A percentile compares a stretch with the other conserved stretches of the same genome.
Evolutionary conservation across 352 stramenopile genomes (phyloP).

Genomic region (Phytophthora kernoviae): DNA sequence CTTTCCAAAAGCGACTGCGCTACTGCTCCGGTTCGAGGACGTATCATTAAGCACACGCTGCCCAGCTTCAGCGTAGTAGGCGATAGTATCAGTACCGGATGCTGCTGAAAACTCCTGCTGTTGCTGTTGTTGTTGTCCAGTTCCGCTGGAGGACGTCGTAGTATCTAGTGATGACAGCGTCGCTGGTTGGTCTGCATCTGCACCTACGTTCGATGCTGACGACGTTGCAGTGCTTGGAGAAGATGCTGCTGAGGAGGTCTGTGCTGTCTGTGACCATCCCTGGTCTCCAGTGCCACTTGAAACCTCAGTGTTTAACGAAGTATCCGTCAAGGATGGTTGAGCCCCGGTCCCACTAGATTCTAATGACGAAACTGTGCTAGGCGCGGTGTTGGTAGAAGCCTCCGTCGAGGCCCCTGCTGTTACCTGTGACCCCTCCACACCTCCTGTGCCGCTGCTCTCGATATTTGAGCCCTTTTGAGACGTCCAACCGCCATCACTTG

Average conservation of each 20-base stretch:
- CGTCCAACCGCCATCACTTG: conserved; percentile 3
- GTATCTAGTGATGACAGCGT: neutral
- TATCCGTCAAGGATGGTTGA: neutral
- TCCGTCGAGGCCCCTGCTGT: neutral
- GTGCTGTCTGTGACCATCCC: neutral
- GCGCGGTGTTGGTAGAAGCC: neutral
- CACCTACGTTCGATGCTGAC: neutral
- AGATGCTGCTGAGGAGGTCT: conserved; percentile 10
- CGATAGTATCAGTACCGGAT: no score
- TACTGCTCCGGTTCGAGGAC: neutral
- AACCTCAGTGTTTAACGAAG: neutral
- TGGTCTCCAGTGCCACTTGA: conserved; percentile 5
- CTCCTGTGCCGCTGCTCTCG: conserved; percentile 18
- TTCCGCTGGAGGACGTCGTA: neutral
- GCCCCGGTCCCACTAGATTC: neutral
- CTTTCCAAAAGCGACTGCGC: conserved; percentile 17
- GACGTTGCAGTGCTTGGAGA: conserved; percentile 18
- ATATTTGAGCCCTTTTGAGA: conserved; percentile 11
- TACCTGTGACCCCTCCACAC: neutral
- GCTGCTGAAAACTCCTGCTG: no score
- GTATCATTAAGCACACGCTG: neutral
- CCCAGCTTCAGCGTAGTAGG: neutral
- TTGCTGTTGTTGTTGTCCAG: no score
- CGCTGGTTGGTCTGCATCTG: neutral
- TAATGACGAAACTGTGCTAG: neutral